Conservation (phyloP, 441 rosid genomes). For the Croton setiger region DNA sequence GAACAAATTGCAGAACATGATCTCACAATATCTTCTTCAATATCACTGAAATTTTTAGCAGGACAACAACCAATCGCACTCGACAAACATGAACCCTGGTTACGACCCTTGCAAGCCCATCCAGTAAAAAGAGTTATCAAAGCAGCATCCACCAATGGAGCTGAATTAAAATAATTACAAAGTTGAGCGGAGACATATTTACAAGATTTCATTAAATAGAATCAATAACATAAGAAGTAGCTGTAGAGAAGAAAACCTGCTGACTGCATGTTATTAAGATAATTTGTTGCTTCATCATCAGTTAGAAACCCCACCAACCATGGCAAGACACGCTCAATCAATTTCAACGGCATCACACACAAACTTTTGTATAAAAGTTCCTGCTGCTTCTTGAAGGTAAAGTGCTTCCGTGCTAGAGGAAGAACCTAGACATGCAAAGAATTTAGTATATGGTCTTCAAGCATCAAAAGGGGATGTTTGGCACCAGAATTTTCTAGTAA, state of each 20-base stretch:
- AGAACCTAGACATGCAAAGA: conserved; percentile 51
- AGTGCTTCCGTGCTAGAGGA: conserved; percentile 61
- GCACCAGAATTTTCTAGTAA: conserved; percentile 10
- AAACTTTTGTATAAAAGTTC: conserved; percentile 66
- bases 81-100: conserved; percentile 42
- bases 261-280: conserved; percentile 54
- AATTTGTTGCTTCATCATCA: conserved; percentile 48
- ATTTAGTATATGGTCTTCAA: conserved; percentile 19
- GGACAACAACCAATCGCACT: conserved; percentile 54
- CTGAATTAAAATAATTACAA: conserved; percentile 32
- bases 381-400: conserved; percentile 54
- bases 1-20: conserved; percentile 26
- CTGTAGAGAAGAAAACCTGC: conserved; percentile 45
- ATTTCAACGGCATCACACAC: conserved; percentile 65
- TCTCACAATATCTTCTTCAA: conserved; percentile 27
- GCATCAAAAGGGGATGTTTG: conserved; percentile 13
- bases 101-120: conserved; percentile 69
- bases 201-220: neutral
- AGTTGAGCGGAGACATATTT: conserved; percentile 2
- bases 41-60: conserved; percentile 28
- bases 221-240: conserved; percentile 1
- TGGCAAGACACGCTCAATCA: conserved; percentile 66
- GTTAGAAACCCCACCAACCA: conserved; percentile 55
- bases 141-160: conserved; percentile 49
- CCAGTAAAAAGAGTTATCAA: conserved; percentile 62